Evolutionary conservation across 208 protist species (phyloP).

Genomic region (Leishmania gerbilli): DNA sequence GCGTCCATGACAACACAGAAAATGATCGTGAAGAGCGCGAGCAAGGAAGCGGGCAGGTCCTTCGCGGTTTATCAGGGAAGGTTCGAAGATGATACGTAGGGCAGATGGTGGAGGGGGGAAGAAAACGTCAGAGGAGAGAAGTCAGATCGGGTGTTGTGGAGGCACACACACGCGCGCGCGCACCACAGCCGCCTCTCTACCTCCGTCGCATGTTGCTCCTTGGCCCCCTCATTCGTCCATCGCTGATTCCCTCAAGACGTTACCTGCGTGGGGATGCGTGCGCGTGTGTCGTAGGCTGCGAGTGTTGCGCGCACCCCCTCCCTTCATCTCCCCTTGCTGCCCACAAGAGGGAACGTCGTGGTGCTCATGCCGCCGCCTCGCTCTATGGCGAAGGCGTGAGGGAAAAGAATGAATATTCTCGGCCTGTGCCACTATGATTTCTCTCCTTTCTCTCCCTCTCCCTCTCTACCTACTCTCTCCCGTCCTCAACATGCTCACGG

Average conservation of each 20-base stretch:
- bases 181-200: neutral
- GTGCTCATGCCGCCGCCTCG: neutral
- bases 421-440: neutral
- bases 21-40: neutral
- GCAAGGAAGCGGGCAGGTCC: neutral
- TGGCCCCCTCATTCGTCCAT: neutral
- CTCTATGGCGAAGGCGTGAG: neutral
- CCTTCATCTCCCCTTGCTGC: neutral
- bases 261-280: neutral
- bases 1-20: neutral
- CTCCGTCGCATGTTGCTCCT: neutral
- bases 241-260: neutral
- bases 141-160: neutral
- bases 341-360: neutral
- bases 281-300: neutral
- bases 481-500: neutral
- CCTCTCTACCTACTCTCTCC: neutral
- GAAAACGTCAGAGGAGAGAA: neutral
- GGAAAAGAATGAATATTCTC: neutral
- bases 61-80: neutral
- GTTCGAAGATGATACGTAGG: neutral
- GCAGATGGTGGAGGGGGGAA: neutral
- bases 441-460: neutral
- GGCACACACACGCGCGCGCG: neutral
- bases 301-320: neutral